These are phyloP conservation scores for Zostera marina DNA, from an alignment of 116 monocot species.

Conservation along the genomic window DNA sequence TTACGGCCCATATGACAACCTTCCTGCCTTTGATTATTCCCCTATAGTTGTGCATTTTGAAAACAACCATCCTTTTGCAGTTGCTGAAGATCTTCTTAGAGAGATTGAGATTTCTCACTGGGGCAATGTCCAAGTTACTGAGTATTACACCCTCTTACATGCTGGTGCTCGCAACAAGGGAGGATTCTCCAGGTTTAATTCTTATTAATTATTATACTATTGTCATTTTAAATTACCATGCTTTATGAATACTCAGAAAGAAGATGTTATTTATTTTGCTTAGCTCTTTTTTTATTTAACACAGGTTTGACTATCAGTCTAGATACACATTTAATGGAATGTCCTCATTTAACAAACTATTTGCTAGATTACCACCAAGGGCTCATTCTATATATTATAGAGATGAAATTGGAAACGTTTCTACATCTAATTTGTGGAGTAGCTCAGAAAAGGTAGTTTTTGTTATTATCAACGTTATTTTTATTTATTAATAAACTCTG, in stretches of 20 bases:
- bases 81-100: slow-evolving; percentile 57
- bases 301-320: slow-evolving; percentile 84
- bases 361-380: slow-evolving; percentile 75
- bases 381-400: slow-evolving; percentile 96
- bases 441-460: slow-evolving; percentile 54
- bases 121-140: slow-evolving; percentile 89
- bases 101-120: slow-evolving; percentile 98
- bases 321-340: slow-evolving; percentile 35
- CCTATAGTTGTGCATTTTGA: slow-evolving; percentile 81
- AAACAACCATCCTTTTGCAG: slow-evolving; percentile 73
- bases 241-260: not conserved
- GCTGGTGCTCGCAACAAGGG: slow-evolving; percentile 77
- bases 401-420: slow-evolving; percentile 99
- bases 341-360: slow-evolving; percentile 64
- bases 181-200: slow-evolving; percentile 79
- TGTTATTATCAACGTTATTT: not conserved
- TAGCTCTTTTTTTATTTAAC: slow-evolving; percentile 4
- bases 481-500: not conserved
- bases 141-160: slow-evolving; percentile 79
- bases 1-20: slow-evolving; percentile 84
- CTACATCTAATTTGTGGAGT: slow-evolving; percentile 81
- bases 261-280: not conserved
- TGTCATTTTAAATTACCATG: not conserved
- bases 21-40: slow-evolving; percentile 51
- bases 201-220: not conserved